Base-by-base conservation (phyloP, 2,329 filamentous ascomycete genomes). In the Aspergillus ustus region DNA sequence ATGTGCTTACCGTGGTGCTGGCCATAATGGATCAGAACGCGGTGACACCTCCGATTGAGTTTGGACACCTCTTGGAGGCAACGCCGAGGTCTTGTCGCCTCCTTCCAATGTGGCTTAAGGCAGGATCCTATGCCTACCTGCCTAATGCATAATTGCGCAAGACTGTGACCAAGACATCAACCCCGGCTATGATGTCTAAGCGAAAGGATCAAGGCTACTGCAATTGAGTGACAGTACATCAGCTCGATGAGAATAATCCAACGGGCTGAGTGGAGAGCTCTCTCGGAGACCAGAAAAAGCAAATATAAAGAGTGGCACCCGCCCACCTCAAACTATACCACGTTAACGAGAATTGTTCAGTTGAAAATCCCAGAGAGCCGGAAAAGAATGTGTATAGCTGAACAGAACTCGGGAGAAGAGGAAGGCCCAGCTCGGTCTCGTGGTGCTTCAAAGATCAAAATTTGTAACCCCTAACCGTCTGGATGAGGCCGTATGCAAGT, bases 401-500 rank as follows among this genome's bases (percentile, higher is more conserved):
- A 29, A 25, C 34, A 40, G 8, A 51, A 34, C 37, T n/a, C 15
- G 17, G 20, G 48, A 45, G 45, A 40, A 56, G 34, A 45, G 25
- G 45, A 29, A 55, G 52, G 67, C 65, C 34, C 46, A 34, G 29
- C 8, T 60, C 60, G 63, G 54, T 58, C 59, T 60, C 20, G 43
- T 64, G 48, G 52, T 64, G 62, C 31, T 43, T 46, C 48, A 60
- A 25, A 59, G 37, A 19, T 52, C 49, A 29, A 29, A 43, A 25
- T 51, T 57, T 25, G 46, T 34, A 46, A 55, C 45, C 52, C 53
- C 29, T n/a, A 60, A 57, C 49, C 51, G 28, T 49, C 57, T 52
- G 49, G 29, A 51, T 56, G 52, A 44, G 25, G 37, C 37, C 45
- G 62, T 58, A 66, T 67, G 73, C 69, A 70, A 51, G 66, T 67